phyloP scores from a whole-genome alignment of 495 filamentous ascomycete genomes.

The Usnea hakonensis region DNA sequence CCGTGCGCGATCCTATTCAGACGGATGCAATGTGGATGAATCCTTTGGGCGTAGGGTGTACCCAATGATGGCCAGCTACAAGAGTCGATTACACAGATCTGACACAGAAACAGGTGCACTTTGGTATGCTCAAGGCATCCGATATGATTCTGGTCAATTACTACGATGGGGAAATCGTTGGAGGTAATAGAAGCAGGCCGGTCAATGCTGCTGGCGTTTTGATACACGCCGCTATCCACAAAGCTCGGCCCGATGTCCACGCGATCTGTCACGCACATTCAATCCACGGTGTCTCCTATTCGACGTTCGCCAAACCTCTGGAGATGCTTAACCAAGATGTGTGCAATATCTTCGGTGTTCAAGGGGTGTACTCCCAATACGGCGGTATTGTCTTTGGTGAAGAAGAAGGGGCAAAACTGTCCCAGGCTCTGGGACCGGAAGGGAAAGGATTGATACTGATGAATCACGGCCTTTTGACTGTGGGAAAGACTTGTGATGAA shows the following conservation, averaged over 20 bases:
- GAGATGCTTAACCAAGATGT: constrained; percentile 52
- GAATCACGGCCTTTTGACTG: constrained; percentile 50
- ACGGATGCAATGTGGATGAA: constrained; percentile 30
- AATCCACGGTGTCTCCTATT: constrained; percentile 42
- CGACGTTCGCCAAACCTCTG: constrained; percentile 39
- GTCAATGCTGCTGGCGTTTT: constrained; percentile 63
- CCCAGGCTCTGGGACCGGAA: constrained; percentile 36
- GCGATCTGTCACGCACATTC: constrained; percentile 45
- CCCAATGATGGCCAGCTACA: not conserved
- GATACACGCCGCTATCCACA: constrained; percentile 53
- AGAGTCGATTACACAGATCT: not conserved
- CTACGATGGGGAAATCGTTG: constrained; percentile 39
- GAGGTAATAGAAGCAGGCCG: constrained; percentile 37
- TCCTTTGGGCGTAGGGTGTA: constrained; percentile 19
- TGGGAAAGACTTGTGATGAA: constrained; percentile 47
- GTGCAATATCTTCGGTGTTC: constrained; percentile 43
- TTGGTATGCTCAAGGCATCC: constrained; percentile 40
- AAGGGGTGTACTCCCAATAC: constrained; percentile 46
- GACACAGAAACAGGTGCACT: constrained; percentile 25
- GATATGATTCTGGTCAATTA: constrained; percentile 41
- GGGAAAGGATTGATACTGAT: constrained; percentile 42
- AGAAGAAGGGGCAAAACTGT: constrained; percentile 46
- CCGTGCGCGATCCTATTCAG: constrained; percentile 29
- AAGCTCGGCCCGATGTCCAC: constrained; percentile 43
- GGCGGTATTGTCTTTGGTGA: constrained; percentile 47